Evolutionary conservation across 768 basidiomycete genomes (phyloP).

Genomic region (Astraeus odoratus): DNA sequence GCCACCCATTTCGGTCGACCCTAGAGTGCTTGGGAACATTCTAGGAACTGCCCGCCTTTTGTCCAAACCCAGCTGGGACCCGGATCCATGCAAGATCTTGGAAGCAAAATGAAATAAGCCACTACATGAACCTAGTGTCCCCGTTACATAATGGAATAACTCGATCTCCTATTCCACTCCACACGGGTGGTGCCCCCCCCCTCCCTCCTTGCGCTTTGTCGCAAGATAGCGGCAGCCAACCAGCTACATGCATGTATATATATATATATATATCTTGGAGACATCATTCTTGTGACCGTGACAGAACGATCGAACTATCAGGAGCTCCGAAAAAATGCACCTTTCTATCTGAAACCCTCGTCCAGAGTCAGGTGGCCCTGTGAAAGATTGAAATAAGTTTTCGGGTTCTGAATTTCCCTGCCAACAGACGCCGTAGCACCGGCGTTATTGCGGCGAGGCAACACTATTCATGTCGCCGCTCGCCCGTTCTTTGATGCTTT

Average conservation of each 20-base stretch:
- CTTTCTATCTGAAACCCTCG: slow-evolving; percentile 1
- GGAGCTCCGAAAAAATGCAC: not conserved
- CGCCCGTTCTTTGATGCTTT: not conserved
- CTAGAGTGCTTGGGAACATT: slow-evolving; percentile 23
- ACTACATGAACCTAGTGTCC: not conserved
- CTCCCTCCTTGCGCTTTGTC: too few species aligned
- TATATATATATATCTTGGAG: slow-evolving; percentile 3
- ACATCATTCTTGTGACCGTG: not conserved
- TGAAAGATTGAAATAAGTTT: not conserved
- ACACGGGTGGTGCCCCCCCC: too few species aligned
- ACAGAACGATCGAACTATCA: not conserved
- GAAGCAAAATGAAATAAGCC: slow-evolving; percentile 14
- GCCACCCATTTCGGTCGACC: slow-evolving; percentile 1
- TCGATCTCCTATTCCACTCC: too few species aligned
- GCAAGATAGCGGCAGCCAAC: too few species aligned
- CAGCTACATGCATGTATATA: too few species aligned
- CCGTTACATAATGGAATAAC: slow-evolving; percentile 6
- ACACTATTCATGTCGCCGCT: not conserved
- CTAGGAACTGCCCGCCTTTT: slow-evolving; percentile 24
- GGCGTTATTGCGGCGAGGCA: slow-evolving; percentile 17
- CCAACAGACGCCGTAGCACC: slow-evolving; percentile 7
- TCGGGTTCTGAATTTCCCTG: not conserved
- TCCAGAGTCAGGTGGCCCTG: slow-evolving; percentile 4
- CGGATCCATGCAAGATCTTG: slow-evolving; percentile 19
- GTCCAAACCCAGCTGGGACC: slow-evolving; percentile 18